Percentiles rank a stretch among this genome's conserved stretches.
Conservation (phyloP, 176 grass and related monocot genomes). For the Eremochloa ophiuroides region DNA sequence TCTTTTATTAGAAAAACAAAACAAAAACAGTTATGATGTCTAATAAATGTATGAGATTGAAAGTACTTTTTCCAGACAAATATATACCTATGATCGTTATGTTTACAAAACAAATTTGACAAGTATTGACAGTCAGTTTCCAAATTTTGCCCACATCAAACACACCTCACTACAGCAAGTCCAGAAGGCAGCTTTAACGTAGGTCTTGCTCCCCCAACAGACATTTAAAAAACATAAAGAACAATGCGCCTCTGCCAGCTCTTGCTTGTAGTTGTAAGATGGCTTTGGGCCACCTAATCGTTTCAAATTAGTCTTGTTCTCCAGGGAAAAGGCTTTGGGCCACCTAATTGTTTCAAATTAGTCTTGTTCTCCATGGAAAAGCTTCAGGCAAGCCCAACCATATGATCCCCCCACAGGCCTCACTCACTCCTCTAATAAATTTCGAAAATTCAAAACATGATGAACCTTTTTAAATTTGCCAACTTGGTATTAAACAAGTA, state of each 20-base stretch:
- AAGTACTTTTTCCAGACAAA: not conserved
- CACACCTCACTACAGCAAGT: not conserved
- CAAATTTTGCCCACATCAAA: not conserved
- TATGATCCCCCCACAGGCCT: not conserved
- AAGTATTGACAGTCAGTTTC: not conserved
- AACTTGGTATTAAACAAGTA: constrained; percentile 12
- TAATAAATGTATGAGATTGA: not conserved
- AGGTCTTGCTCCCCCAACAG: not conserved
- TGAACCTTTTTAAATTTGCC: not conserved
- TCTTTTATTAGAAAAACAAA: not conserved
- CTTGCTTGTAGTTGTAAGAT: not conserved
- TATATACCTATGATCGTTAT: not conserved
- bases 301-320: not conserved
- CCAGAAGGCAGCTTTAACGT: not conserved
- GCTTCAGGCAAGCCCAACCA: not conserved
- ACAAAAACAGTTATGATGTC: not conserved
- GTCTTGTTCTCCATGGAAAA: not conserved
- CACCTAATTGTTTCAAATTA: not conserved
- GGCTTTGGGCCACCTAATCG: not conserved
- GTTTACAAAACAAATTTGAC: not conserved
- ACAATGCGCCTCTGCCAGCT: not conserved
- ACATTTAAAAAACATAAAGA: not conserved
- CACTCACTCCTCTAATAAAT: not conserved
- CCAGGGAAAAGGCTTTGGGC: not conserved
- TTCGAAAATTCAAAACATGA: not conserved